Percentiles rank a stretch among this genome's conserved stretches.
phyloP scores from a whole-genome alignment of 1,284 basidiomycete genomes.

The Naganishia cerealis region DNA sequence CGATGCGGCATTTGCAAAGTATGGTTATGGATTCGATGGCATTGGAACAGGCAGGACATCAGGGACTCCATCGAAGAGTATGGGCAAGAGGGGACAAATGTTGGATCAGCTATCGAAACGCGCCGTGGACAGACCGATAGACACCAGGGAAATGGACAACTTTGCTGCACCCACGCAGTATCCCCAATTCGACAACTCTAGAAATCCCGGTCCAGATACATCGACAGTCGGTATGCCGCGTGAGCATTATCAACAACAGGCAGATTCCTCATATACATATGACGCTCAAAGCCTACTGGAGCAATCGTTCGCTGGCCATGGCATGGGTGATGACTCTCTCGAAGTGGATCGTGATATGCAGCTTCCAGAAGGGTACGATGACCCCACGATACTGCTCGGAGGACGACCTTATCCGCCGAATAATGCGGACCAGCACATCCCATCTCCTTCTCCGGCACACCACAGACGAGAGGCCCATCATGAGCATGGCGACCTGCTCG shows the following conservation, averaged over 20 bases:
- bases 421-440: background rate
- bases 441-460: background rate
- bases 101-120: slow-evolving; percentile 12
- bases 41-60: background rate
- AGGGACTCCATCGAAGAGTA: slow-evolving; percentile 20
- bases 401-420: slow-evolving; percentile 11
- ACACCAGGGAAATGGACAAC: slow-evolving; percentile 3
- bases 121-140: background rate
- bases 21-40: slow-evolving; percentile 10
- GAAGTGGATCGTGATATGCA: slow-evolving; percentile 30
- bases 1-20: slow-evolving; percentile 21
- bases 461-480: background rate
- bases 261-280: slow-evolving; percentile 27
- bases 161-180: background rate
- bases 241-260: slow-evolving; percentile 32
- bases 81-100: slow-evolving; percentile 20
- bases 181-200: background rate
- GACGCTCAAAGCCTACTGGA: slow-evolving; percentile 24
- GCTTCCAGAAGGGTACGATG: slow-evolving; percentile 22
- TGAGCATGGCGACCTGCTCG: slow-evolving; percentile 34
- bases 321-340: slow-evolving; percentile 38
- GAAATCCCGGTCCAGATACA: slow-evolving; percentile 8
- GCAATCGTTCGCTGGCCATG: slow-evolving; percentile 19
- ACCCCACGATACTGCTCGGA: slow-evolving; percentile 21
- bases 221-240: slow-evolving; percentile 44